Evolutionary conservation across 2,329 filamentous ascomycete species (phyloP).

Genomic region (Aspergillus sp.): DNA sequence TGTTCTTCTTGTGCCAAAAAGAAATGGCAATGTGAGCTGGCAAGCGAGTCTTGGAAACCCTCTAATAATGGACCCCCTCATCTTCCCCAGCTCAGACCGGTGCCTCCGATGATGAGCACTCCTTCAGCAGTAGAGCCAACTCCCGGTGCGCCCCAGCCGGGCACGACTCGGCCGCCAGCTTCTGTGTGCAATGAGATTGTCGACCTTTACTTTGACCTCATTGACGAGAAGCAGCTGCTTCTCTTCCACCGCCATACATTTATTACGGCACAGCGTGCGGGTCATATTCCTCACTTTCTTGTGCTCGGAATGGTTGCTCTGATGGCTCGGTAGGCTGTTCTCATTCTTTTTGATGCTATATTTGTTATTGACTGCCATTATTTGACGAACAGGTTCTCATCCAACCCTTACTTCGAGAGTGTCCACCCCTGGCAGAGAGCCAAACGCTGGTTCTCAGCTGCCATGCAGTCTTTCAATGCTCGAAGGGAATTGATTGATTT

Average conservation of each 20-base stretch:
- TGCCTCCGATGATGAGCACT: background rate
- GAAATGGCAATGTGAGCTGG: background rate
- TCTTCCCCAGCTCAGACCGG: too few species aligned
- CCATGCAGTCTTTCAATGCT: slow-evolving; percentile 1
- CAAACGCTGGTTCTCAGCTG: background rate
- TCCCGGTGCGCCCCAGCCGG: background rate
- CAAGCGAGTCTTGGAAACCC: background rate
- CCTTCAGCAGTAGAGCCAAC: background rate
- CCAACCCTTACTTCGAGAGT: background rate
- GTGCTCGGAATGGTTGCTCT: slow-evolving; percentile 3
- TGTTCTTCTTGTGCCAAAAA: background rate
- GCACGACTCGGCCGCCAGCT: background rate
- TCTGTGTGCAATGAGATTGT: slow-evolving; percentile 4
- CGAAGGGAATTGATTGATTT: background rate
- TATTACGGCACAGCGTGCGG: background rate
- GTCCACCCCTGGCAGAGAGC: slow-evolving; percentile 6
- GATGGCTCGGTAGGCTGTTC: background rate
- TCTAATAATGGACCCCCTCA: background rate
- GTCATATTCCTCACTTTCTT: background rate
- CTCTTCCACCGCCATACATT: slow-evolving; percentile 2
- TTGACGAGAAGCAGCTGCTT: slow-evolving; percentile 8
- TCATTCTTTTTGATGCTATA: too few species aligned
- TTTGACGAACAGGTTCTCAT: background rate
- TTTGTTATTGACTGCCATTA: background rate
- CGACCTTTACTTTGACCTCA: slow-evolving; percentile 6